phyloP scores from a whole-genome alignment of 1,139 yeast genomes.

The Scheffersomyces parashehatae region DNA sequence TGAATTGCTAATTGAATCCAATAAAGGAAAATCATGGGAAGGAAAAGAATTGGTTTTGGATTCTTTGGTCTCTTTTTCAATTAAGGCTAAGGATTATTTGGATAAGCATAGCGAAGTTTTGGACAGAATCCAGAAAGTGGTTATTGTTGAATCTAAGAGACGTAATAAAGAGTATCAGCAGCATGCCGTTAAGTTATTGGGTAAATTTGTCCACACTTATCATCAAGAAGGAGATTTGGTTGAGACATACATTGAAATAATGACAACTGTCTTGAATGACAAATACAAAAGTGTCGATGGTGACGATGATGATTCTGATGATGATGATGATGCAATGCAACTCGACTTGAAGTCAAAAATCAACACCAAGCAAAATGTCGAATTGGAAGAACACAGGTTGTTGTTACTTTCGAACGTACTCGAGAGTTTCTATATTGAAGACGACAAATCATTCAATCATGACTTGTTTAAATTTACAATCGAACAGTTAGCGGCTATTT shows the following conservation, averaged over 20 bases:
- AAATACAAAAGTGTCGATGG: conserved; percentile 22
- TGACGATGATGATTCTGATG: conserved; percentile 26
- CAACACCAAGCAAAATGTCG: conserved; percentile 29
- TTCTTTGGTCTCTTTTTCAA: conserved; percentile 63
- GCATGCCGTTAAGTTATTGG: conserved; percentile 50
- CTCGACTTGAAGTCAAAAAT: conserved; percentile 21
- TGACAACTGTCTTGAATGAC: conserved; percentile 35
- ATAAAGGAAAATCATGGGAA: conserved; percentile 81
- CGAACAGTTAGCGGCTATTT: conserved; percentile 17
- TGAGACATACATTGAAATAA: conserved; percentile 38
- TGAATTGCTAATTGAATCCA: conserved; percentile 57
- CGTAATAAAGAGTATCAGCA: conserved; percentile 66
- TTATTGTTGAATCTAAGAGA: conserved; percentile 64
- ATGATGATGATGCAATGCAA: conserved; percentile 27
- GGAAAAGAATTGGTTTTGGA: conserved; percentile 80
- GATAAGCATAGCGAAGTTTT: conserved; percentile 22
- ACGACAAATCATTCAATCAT: conserved; percentile 14
- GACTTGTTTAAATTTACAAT: conserved; percentile 28
- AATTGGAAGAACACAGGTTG: conserved; percentile 40
- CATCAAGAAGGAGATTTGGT: conserved; percentile 39
- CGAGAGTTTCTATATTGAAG: conserved; percentile 25
- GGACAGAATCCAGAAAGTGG: conserved; percentile 40
- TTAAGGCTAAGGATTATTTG: conserved; percentile 41
- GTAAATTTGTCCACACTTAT: conserved; percentile 47
- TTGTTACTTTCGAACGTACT: conserved; percentile 32